Conservation (phyloP, 768 basidiomycete genomes). For the Crassisporium funariophilum region DNA sequence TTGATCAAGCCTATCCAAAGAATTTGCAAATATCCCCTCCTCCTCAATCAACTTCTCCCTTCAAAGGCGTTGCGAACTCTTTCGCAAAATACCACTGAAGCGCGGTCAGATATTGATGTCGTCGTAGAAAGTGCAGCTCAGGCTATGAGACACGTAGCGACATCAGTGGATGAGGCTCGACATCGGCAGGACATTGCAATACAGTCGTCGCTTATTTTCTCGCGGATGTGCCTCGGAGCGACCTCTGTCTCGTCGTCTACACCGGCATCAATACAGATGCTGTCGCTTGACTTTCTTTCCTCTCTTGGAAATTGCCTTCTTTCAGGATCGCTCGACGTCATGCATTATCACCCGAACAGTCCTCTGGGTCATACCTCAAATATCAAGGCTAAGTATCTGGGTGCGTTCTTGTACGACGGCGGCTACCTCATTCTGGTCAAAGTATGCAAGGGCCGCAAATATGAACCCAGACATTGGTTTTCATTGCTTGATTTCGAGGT, state of each 20-base stretch:
- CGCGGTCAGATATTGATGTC: slow-evolving; percentile 40
- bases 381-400: slow-evolving; percentile 83
- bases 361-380: slow-evolving; percentile 46
- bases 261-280: slow-evolving; percentile 35
- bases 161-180: slow-evolving; percentile 81
- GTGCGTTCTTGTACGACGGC: slow-evolving; percentile 84
- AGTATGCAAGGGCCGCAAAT: slow-evolving; percentile 75
- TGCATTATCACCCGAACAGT: slow-evolving; percentile 62
- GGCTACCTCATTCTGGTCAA: slow-evolving; percentile 89
- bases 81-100: slow-evolving; percentile 15
- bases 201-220: slow-evolving; percentile 69
- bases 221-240: slow-evolving; percentile 53
- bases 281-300: slow-evolving; percentile 62
- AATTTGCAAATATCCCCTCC: slow-evolving; percentile 92
- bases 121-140: slow-evolving; percentile 57
- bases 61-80: slow-evolving; percentile 31
- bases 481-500: slow-evolving; percentile 73
- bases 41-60: slow-evolving; percentile 71
- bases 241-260: slow-evolving; percentile 26
- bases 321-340: slow-evolving; percentile 86
- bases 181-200: slow-evolving; percentile 62
- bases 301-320: slow-evolving; percentile 79
- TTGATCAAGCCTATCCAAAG: slow-evolving; percentile 97
- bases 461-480: slow-evolving; percentile 91
- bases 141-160: slow-evolving; percentile 77